Evolutionary conservation across 2,329 filamentous ascomycete species (phyloP), one percentile per base, ranked within the genome.

Genomic region (Trichoderma brevicompactum): DNA sequence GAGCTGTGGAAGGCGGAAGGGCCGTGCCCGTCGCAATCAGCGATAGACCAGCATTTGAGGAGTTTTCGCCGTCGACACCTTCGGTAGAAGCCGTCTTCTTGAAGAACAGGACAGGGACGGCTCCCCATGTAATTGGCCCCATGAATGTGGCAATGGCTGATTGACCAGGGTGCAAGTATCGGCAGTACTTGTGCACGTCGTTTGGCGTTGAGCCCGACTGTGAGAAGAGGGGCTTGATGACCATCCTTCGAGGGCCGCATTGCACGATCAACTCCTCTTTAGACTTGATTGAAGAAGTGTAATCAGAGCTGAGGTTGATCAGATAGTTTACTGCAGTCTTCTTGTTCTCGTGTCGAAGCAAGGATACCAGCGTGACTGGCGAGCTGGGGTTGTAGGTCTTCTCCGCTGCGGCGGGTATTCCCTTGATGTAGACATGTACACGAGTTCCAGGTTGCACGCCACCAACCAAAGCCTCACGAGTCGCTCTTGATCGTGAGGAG

Each of bases 121-220:
- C 87, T 34, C 95, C 95, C 94, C 95, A 99, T 2, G 90, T 95
- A 7, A 98, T 80, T 1, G 95, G 95, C 0, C 91, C 95, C 71
- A 94, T 90, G 77, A 97, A 97, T 10, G 90, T 91, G 7, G 94
- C 95, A 28, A 98, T 89, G 3, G 92, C 92, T 8, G 92, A 94
- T 71, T 92, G 90, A 4, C 95, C 95, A 0, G 95, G 94, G 76
- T 98, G 93, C 6, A 98, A 80, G 80, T 87, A 99, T 36, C 94
- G 90, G 77, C 92, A 91, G 79, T 93, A 98, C 78, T 99, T 99
- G 85, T 98, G 94, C 13, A 99, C 94, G 74, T 99, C 90, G 80
- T 98, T 98, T 54, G 92, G 92, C 0, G 94, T 97, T 74, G 90
- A 92, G 65, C 94, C 94, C n/a, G 87, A 83, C 74, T 92, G 87